Evolutionary conservation across 768 basidiomycete genomes (phyloP), one percentile per base, ranked within the genome.

Genomic region (Tylopilus intermedius): DNA sequence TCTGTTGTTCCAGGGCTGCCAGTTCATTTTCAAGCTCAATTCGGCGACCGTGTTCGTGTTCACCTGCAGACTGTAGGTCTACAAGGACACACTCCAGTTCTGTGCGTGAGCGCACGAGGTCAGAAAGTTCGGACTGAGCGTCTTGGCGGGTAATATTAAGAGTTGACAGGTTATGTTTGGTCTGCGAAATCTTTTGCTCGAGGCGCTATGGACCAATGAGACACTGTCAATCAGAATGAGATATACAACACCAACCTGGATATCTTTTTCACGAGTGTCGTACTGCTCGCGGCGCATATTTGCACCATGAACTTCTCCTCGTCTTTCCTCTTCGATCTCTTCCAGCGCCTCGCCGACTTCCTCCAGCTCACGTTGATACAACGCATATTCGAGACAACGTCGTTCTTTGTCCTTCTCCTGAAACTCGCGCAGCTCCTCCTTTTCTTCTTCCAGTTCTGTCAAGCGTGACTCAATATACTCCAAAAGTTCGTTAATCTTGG

Each of bases 361-460:
- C 54, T 89, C 84, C 37, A 97, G 69, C 64, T 99, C 95, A 33
- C 89, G 79, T 58, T 91, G 88, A 70, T 96, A 92, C 56, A 98
- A 71, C 0, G 94, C 92, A 66, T 97, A 98, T 66, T 99, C 96
- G 62, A 97, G 74, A 67, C 93, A 95, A 38, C 95, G 78, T 35
- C 95, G 76, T 54, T 97, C 92, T 68, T 92, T 91, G 66, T 99
- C 96, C 66, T 93, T 93, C 57, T 90, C 86, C 67, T 96, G 93
- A 64, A 90, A 99, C 67, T 96, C 93, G 65, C 94, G 95, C 51
- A 99, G 71, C 66, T 99, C 96, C 58, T 95, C 91, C 67, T 98
- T 98, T 72, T 99, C 96, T 63, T 96, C 93, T 64, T 99, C 95
- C 7, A 98, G 84, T 70, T 98, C 95, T 3, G 77, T 73, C 48